Base-by-base conservation (phyloP, 2,329 filamentous ascomycete species). In the Fusarium sp. region DNA sequence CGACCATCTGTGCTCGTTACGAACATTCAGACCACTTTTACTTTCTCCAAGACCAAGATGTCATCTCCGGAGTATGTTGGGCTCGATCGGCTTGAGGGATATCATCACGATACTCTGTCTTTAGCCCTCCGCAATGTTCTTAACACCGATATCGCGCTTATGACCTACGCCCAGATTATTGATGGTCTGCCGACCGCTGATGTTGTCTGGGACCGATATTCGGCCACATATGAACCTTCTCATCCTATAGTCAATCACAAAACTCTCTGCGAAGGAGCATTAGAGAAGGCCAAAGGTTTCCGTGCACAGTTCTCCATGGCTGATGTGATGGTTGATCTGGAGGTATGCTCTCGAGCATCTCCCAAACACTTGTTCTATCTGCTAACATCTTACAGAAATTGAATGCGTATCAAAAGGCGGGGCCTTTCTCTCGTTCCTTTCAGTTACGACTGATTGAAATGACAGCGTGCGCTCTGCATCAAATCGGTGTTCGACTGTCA, bases 151-250 rank as follows among this genome's bases (percentile, higher is more conserved):
- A 48, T 67, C 0, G 64, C 72, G 3, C 54, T 67, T 9, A 48
- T 52, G 5, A 75, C 72, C 1, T 75, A 60, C 39, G 70, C 72
- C 3, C 72, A 75, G 38, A 72, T 75, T 6, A 62, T 73, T 2
- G 61, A 76, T 6, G 67, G 72, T 10, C 56, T 72, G 2, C 70
- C 72, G 1, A 62, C 42, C 2, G 17, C 22, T 17, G 51, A 38
- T n/a, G 51, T 54, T 13, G 34, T 12, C 8, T 38, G 51, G 51
- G 51, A 57, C 17, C 39, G 18, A 13, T 57, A 57, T 17, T 54
- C 51, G 4, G 15, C 18, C 18, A 7, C 8, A 17, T n/a, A 54
- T 28, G 34, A 38, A 6, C 3, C 18, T 22, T 9, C 7, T 9
- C 51, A 54, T 13, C 51, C 51, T 6, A 38, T 38, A 6, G 13